Percentiles rank a stretch among this genome's conserved stretches.
These are phyloP conservation scores for Sistotremastrum niveocremeum DNA, from an alignment of 768 basidiomycete species.

Conservation along the genomic window DNA sequence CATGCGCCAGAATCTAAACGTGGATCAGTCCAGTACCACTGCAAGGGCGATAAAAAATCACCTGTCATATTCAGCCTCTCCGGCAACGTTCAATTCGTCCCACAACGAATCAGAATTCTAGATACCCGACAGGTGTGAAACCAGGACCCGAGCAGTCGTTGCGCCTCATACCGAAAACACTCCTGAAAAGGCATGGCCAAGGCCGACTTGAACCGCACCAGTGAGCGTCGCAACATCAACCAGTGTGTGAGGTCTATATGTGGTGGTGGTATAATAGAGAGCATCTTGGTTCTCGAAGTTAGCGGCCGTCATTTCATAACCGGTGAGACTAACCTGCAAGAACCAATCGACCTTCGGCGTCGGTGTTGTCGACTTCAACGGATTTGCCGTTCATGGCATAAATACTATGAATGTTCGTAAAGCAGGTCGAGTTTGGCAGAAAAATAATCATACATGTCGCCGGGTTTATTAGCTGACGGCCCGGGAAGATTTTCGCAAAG, in stretches of 20 bases:
- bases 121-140: background rate
- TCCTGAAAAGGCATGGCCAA: constrained; percentile 66
- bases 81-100: constrained; percentile 53
- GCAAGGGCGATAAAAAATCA: background rate
- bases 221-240: constrained; percentile 85
- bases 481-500: constrained; percentile 83
- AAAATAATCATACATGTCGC: constrained; percentile 50
- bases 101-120: constrained; percentile 68
- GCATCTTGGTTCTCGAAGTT: constrained; percentile 38
- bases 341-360: constrained; percentile 69
- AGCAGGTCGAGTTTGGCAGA: background rate
- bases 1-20: constrained; percentile 66
- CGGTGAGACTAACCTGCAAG: constrained; percentile 41
- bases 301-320: background rate
- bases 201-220: constrained; percentile 56
- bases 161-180: constrained; percentile 51
- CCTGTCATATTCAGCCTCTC: constrained; percentile 57
- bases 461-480: constrained; percentile 53
- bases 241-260: constrained; percentile 68
- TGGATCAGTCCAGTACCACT: background rate
- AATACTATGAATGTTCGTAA: constrained; percentile 27
- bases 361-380: constrained; percentile 79
- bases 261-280: constrained; percentile 66
- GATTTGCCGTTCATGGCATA: constrained; percentile 85
- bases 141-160: background rate